phyloP scores from a whole-genome alignment of 208 protist species.

The Kentomonas sorsogonicus region DNA sequence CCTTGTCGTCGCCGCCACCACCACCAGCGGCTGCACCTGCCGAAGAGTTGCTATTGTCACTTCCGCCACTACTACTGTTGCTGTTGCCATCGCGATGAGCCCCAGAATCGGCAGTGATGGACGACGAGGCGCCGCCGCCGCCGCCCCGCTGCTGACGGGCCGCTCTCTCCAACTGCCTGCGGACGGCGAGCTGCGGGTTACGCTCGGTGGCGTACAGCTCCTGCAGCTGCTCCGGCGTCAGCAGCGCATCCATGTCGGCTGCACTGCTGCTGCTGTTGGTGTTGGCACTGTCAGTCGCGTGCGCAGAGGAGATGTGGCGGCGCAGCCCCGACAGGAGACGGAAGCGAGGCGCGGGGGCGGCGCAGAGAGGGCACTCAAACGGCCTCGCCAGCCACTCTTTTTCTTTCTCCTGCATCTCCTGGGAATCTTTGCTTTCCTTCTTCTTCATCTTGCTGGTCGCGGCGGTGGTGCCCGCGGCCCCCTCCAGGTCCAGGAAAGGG shows the following conservation, averaged over 20 bases:
- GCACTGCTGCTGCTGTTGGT: too few species aligned
- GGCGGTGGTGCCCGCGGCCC: conserved; percentile 10
- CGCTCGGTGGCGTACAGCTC: conserved; percentile 23
- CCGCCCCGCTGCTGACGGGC: too few species aligned
- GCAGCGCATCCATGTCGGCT: conserved; percentile 10
- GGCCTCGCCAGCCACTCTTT: conserved; percentile 9
- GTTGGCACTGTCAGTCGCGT: too few species aligned
- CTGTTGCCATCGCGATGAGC: too few species aligned
- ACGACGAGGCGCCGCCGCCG: too few species aligned
- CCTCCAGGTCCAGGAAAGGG: conserved; percentile 61
- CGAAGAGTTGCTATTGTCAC: too few species aligned
- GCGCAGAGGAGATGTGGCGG: conserved; percentile 47
- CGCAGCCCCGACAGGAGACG: conserved; percentile 55
- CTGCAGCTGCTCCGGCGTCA: conserved; percentile 31
- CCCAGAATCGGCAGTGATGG: too few species aligned
- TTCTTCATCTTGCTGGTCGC: not conserved
- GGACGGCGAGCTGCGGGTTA: conserved; percentile 5
- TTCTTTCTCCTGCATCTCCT: not conserved
- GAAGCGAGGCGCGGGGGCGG: conserved; percentile 22
- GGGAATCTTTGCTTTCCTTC: not conserved
- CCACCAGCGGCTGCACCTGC: too few species aligned
- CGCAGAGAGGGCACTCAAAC: conserved; percentile 25
- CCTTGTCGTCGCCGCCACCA: too few species aligned
- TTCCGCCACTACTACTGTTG: too few species aligned
- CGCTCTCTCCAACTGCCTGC: too few species aligned